Base-by-base conservation (phyloP, 2,329 filamentous ascomycete species). In the Colletotrichum liaoningense region DNA sequence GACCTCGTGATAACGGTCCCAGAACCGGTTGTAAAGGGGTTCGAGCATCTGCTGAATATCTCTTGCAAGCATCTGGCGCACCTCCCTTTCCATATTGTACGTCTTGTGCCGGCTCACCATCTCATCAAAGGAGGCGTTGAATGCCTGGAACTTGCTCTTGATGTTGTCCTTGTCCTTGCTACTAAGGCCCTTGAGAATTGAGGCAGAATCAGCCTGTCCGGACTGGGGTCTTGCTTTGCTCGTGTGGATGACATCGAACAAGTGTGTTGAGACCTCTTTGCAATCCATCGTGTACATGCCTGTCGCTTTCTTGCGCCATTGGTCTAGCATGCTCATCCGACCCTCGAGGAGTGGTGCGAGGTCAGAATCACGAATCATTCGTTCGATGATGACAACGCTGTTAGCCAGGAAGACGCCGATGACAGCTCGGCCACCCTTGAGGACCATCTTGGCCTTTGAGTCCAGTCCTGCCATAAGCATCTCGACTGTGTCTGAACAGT, bases 141-240 rank as follows among this genome's bases (percentile, higher is more conserved):
- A 99, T 55, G 91, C 91, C 78, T 93, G 92, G 83, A 98, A 99
- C 83, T 98, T 98, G 82, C 95, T 92, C 84, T 99, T 99, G 84
- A 98, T 97, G 71, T 92, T 93, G 80, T 99, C 97, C 83, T 96
- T 97, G 80, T 99, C 97, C 82, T 98, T 98, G 78, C 93, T 95
- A 58, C 90, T 92, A 3, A 98, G 86, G 1, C 90, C 90, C 83
- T 97, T 98, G 73, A 98, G 88, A 71, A 98, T 93, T 0, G 93
- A 93, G 19, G 92, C 91, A 2, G 94, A 97, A 82, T 98, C 95
- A n/a, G 90, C 90, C 30, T 91, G 91, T 9, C 92, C 91, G 2
- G 93, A 95, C 0, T 91, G 89, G 16, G 95, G 94, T 22, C 95
- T 91, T 28, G 87, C 85, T 52, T 94, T 92, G 80, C 92, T 97